Percentiles rank a stretch among this genome's conserved stretches.
Evolutionary conservation across 1,284 basidiomycete species (phyloP).

Genomic region (Cutaneotrichosporon arboriforme): DNA sequence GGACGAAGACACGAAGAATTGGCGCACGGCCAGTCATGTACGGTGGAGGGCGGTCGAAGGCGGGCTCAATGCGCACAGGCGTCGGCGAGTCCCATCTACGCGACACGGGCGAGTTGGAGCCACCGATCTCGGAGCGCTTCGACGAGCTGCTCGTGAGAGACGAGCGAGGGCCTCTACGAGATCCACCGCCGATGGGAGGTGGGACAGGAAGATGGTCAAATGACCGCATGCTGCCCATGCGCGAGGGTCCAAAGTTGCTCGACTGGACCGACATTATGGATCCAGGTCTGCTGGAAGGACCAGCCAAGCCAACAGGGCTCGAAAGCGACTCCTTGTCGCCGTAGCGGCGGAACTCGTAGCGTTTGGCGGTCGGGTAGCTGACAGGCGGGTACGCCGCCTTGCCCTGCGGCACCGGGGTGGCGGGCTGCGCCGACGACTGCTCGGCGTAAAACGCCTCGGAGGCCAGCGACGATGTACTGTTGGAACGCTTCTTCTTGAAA

Average conservation of each 20-base stretch:
- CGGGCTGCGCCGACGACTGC: slow-evolving; percentile 7
- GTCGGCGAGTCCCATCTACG: slow-evolving; percentile 20
- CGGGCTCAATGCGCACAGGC: slow-evolving; percentile 30
- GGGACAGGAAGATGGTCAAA: slow-evolving; percentile 20
- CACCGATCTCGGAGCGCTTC: slow-evolving; percentile 22
- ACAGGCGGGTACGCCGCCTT: slow-evolving; percentile 40
- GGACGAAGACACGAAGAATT: slow-evolving; percentile 45
- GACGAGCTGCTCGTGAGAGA: slow-evolving; percentile 30
- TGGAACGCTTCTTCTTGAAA: slow-evolving; percentile 32
- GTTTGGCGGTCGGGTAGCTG: slow-evolving; percentile 45
- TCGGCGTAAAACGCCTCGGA: slow-evolving; percentile 2
- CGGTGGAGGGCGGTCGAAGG: slow-evolving; percentile 44
- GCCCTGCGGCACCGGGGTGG: slow-evolving; percentile 28
- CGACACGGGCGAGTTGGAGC: slow-evolving; percentile 19
- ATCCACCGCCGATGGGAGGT: slow-evolving; percentile 23
- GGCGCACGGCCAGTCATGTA: slow-evolving; percentile 43
- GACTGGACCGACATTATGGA: slow-evolving; percentile 42
- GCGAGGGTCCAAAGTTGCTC: slow-evolving; percentile 12
- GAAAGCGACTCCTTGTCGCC: slow-evolving; percentile 19
- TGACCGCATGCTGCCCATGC: slow-evolving; percentile 5
- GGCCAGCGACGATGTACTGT: slow-evolving; percentile 20
- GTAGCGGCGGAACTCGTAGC: slow-evolving; percentile 44
- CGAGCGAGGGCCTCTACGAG: slow-evolving; percentile 14
- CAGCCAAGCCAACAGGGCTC: slow-evolving; percentile 8
- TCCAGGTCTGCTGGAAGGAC: slow-evolving; percentile 31